Evolutionary conservation across 352 stramenopile genomes (phyloP), one percentile per base, ranked within the genome.

Genomic region (Phytophthora chlamydospora): DNA sequence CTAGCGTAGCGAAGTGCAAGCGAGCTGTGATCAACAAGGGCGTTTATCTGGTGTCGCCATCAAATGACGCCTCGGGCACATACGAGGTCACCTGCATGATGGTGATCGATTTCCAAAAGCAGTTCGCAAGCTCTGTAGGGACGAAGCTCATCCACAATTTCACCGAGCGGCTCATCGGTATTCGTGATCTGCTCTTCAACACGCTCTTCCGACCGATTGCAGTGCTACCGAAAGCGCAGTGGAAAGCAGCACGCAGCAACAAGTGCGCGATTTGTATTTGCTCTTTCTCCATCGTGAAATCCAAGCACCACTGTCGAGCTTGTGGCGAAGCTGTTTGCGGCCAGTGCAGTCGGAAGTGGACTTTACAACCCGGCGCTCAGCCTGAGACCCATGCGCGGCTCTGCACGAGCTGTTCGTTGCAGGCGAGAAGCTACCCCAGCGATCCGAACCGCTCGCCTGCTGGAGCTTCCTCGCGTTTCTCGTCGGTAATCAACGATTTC

Each of bases 41-140:
- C 46, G 69, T 90, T 0, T 93, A 88, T 62, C 45, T 91, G 9
- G 86, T 95, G 31, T 75, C 68, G 9, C 72, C 72, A 1, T 66
- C 68, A 6, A 67, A 51, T 34, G 59, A 80, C 33, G 46, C 61
- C 27, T 61, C 73, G 5, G 78, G 80, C 32, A 68, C 63, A 0
- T 91, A 92, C 62, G 82, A 95, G 61, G 81, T 95, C n/a, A 87
- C 77, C 24, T 74, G 85, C 61, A 93, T 95, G 86, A 82, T 91
- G 67, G 77, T 95, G 12, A 81, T 95, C 47, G 86, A 95, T 62
- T 95, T 95, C 65, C 82, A 92, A 68, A 75, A 91, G 44, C 83
- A 91, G 44, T 93, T 95, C 47, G 66, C 74, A 13, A 78, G 57
- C 35, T 76, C 63, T 21, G 71, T 92, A 6, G 75, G 68, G 44